Evolutionary conservation across 1,139 yeast genomes (phyloP).

Genomic region (Pichia sp.): DNA sequence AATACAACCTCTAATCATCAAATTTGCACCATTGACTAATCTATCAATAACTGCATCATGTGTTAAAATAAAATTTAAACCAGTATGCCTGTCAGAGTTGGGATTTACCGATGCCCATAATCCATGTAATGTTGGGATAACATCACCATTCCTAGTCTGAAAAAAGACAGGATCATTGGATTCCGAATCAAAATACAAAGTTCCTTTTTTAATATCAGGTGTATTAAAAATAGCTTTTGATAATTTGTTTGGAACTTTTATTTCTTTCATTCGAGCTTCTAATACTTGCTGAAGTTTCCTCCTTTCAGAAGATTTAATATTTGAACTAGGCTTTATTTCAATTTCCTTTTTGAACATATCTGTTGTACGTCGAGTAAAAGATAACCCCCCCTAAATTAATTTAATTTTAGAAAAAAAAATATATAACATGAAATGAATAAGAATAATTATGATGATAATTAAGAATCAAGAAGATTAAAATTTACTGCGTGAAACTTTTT

Average conservation of each 20-base stretch:
- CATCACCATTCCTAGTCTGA: slow-evolving; percentile 43
- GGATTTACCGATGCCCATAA: slow-evolving; percentile 47
- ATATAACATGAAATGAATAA: too few species aligned
- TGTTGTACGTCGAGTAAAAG: background rate
- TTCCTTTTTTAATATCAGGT: slow-evolving; percentile 49
- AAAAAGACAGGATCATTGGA: slow-evolving; percentile 70
- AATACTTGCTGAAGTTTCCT: slow-evolving; percentile 49
- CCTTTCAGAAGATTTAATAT: slow-evolving; percentile 77
- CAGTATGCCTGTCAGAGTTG: slow-evolving; percentile 41
- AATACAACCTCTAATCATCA: slow-evolving; percentile 87
- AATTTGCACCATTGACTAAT: slow-evolving; percentile 73
- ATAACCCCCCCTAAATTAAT: background rate
- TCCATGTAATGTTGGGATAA: slow-evolving; percentile 69
- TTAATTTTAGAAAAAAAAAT: too few species aligned
- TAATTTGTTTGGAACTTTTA: slow-evolving; percentile 43
- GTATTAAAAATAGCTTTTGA: slow-evolving; percentile 65
- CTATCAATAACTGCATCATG: slow-evolving; percentile 64
- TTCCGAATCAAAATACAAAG: slow-evolving; percentile 53
- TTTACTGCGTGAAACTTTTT: background rate
- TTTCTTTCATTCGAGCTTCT: slow-evolving; percentile 33
- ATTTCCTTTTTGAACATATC: slow-evolving; percentile 66
- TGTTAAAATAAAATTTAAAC: slow-evolving; percentile 60
- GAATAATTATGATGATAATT: too few species aligned
- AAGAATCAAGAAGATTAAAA: background rate
- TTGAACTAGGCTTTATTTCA: slow-evolving; percentile 64